Percentiles rank a stretch among this genome's conserved stretches.
phyloP scores from a whole-genome alignment of 495 filamentous ascomycete genomes.

The Aspergillus nanangensis region DNA sequence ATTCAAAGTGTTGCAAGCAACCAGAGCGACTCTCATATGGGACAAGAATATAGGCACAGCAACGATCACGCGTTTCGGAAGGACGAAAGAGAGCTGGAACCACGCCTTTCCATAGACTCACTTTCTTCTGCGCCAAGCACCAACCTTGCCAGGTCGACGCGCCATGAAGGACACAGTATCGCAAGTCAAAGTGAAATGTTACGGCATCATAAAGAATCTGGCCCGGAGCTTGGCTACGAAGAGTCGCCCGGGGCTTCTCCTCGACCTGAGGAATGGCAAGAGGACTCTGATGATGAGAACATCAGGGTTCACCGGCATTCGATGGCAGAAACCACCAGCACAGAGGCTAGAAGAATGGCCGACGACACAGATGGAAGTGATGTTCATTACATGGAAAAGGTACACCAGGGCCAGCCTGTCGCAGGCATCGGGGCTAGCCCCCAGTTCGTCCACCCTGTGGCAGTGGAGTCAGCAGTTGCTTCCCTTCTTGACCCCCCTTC shows the following conservation, averaged over 20 bases:
- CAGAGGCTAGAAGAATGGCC: slow-evolving; percentile 53
- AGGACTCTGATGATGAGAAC: slow-evolving; percentile 38
- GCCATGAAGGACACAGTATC: slow-evolving; percentile 48
- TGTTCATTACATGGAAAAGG: slow-evolving; percentile 51
- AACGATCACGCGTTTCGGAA: slow-evolving; percentile 14
- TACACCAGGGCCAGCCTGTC: slow-evolving; percentile 64
- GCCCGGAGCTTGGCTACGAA: slow-evolving; percentile 38
- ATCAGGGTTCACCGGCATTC: slow-evolving; percentile 48
- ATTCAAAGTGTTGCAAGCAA: slow-evolving; percentile 86
- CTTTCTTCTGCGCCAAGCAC: slow-evolving; percentile 52
- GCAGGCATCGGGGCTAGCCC: slow-evolving; percentile 64
- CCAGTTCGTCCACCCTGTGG: slow-evolving; percentile 65
- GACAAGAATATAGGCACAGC: slow-evolving; percentile 11
- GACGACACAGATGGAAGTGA: slow-evolving; percentile 69
- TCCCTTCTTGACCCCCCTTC: slow-evolving; percentile 82
- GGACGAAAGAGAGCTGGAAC: slow-evolving; percentile 29
- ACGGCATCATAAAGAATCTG: slow-evolving; percentile 31
- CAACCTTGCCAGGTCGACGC: slow-evolving; percentile 46
- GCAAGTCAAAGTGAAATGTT: slow-evolving; percentile 43
- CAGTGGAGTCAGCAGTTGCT: slow-evolving; percentile 82
- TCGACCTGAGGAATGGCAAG: slow-evolving; percentile 9
- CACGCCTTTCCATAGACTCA: slow-evolving; percentile 46
- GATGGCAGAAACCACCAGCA: slow-evolving; percentile 39
- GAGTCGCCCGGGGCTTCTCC: slow-evolving; percentile 23
- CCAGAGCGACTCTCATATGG: slow-evolving; percentile 34